phyloP scores from a whole-genome alignment of 2,329 filamentous ascomycete species.

The Fusarium temperatum region DNA sequence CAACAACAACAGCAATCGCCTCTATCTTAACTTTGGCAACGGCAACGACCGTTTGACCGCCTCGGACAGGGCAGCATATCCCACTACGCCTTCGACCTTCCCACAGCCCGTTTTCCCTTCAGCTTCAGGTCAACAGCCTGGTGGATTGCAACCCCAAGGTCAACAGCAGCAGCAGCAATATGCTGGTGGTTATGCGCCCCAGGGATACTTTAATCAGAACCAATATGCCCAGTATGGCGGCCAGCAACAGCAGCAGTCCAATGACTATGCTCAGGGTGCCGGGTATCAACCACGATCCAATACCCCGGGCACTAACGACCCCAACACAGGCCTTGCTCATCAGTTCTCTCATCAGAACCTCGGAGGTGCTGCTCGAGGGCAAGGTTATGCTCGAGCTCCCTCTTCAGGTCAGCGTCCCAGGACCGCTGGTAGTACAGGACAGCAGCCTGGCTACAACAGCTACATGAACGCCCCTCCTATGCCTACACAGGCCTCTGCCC shows the following conservation, averaged over 20 bases:
- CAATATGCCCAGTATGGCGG: constrained; percentile 58
- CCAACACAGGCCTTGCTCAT: constrained; percentile 89
- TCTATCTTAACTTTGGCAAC: constrained; percentile 73
- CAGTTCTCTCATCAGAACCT: constrained; percentile 98
- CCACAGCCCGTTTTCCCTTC: constrained; percentile 81
- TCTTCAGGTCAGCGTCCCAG: constrained; percentile 81
- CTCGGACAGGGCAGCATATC: constrained; percentile 76
- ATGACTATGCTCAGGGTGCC: constrained; percentile 61
- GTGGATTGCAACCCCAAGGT: constrained; percentile 48
- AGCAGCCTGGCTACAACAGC: constrained; percentile 69
- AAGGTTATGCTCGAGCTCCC: constrained; percentile 73
- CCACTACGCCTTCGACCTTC: constrained; percentile 93
- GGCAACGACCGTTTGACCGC: constrained; percentile 70
- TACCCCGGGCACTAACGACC: constrained; percentile 75
- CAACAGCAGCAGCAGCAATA: constrained; percentile 48
- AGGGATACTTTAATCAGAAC: constrained; percentile 70
- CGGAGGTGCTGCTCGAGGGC: constrained; percentile 74
- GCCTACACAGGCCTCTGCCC: constrained; percentile 65
- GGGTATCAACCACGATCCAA: constrained; percentile 63
- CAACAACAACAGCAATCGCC: constrained; percentile 69
- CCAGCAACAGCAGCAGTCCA: constrained; percentile 49
- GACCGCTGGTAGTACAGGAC: constrained; percentile 77
- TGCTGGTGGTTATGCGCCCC: constrained; percentile 55
- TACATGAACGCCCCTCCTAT: constrained; percentile 74
- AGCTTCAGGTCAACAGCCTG: constrained; percentile 34